Conservation (phyloP, 2,329 filamentous ascomycete genomes). For the Ophiostoma pallidulum region DNA sequence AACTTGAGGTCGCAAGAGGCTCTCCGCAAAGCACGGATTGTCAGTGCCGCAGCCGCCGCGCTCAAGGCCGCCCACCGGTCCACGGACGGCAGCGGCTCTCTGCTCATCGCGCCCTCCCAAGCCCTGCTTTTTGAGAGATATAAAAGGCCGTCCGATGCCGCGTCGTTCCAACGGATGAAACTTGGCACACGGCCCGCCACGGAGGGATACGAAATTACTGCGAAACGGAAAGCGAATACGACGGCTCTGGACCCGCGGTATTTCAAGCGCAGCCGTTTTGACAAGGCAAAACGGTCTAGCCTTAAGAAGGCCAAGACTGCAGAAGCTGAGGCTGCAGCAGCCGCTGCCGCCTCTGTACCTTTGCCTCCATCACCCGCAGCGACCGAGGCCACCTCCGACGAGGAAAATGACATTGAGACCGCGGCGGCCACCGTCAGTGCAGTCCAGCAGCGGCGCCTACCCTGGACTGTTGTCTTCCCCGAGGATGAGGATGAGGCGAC, state of each 20-base stretch:
- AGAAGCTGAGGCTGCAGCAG: slow-evolving; percentile 2
- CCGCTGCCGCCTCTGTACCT: slow-evolving; percentile 7
- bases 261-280: slow-evolving; percentile 11
- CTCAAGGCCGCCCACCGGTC: slow-evolving; percentile 10
- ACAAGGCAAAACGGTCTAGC: not conserved
- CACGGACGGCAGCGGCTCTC: not conserved
- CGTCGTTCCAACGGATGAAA: not conserved
- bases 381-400: slow-evolving; percentile 13
- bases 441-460: not conserved
- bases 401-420: not conserved
- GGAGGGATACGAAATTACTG: slow-evolving; percentile 6
- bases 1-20: not conserved
- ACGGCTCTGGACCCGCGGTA: not conserved
- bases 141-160: not conserved
- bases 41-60: slow-evolving; percentile 12
- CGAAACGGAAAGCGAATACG: slow-evolving; percentile 12
- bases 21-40: slow-evolving; percentile 5
- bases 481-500: slow-evolving; percentile 6
- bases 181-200: not conserved
- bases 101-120: slow-evolving; percentile 9
- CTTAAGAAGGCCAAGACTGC: not conserved
- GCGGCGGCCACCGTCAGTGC: not conserved
- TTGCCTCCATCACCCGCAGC: slow-evolving; percentile 15
- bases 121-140: slow-evolving; percentile 11
- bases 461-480: slow-evolving; percentile 7